phyloP scores from a whole-genome alignment of 352 stramenopile species.

The Pythium apleroticum region DNA sequence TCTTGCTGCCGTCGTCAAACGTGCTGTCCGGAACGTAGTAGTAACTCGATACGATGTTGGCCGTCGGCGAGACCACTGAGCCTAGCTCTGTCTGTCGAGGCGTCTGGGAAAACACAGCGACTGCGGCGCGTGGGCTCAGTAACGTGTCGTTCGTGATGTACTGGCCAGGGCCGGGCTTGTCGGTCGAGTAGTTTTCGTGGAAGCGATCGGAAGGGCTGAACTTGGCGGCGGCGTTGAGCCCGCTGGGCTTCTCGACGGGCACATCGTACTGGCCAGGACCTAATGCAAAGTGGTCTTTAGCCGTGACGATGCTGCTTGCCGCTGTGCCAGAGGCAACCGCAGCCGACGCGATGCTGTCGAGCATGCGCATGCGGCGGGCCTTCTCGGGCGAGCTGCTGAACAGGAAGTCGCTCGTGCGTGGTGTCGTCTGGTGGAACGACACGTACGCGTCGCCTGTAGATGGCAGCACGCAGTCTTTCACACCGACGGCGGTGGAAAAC shows the following conservation, averaged over 20 bases:
- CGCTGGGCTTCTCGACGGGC: slow-evolving; percentile 22
- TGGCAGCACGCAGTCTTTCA: slow-evolving; percentile 34
- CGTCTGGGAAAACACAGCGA: slow-evolving; percentile 54
- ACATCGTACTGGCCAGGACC: slow-evolving; percentile 63
- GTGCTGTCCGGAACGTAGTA: slow-evolving; percentile 49
- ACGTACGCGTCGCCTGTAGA: slow-evolving; percentile 34
- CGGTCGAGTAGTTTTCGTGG: slow-evolving; percentile 42
- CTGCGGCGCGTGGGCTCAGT: slow-evolving; percentile 28
- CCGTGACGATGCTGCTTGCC: slow-evolving; percentile 21
- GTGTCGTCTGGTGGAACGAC: slow-evolving; percentile 49
- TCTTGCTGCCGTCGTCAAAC: slow-evolving; percentile 30
- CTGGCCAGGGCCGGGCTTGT: slow-evolving; percentile 45
- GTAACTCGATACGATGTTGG: slow-evolving; percentile 57
- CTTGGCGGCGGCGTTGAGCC: slow-evolving; percentile 35
- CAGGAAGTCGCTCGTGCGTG: slow-evolving; percentile 37
- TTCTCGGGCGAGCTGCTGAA: slow-evolving; percentile 24
- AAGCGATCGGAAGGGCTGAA: slow-evolving; percentile 66
- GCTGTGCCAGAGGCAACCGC: background rate
- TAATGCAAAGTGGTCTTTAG: slow-evolving; percentile 49
- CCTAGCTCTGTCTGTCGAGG: slow-evolving; percentile 41
- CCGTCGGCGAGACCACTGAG: slow-evolving; percentile 34
- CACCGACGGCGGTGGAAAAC: slow-evolving; percentile 16
- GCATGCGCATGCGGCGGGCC: slow-evolving; percentile 25
- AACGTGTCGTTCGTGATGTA: slow-evolving; percentile 46
- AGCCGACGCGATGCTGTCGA: slow-evolving; percentile 19